Evolutionary conservation across 2,329 filamentous ascomycete genomes (phyloP), one percentile per base, ranked within the genome.

Genomic region (Septoria linicola): DNA sequence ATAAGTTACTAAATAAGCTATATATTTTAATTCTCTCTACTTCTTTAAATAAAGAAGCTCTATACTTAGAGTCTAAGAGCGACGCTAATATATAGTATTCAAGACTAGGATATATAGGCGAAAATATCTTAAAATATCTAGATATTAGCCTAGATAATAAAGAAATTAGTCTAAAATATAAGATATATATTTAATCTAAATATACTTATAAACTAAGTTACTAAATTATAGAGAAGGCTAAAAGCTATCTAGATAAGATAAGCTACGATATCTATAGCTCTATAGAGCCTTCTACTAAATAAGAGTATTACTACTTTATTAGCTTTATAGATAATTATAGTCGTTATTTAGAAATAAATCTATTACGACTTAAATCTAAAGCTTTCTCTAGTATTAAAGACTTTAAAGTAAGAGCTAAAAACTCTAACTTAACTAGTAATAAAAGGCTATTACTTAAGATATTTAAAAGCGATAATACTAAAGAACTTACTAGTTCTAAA

Each of bases 401-500:
- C 40, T 51, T 44, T 51, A 51, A 48, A 30, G 41, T 8, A 17
- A 13, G 35, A 23, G 34, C 23, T n/a, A 11, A 48, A 34, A 48
- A 39, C 34, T 44, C 40, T 16, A 31, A 16, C 27, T 20, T 17
- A 23, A 49, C 41, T 45, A 43, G 16, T 43, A 39, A 31, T 27
- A 51, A 46, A 41, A 14, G 41, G 14, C 49, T 41, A 45, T 21
- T 31, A 41, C 21, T 51, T 37, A 51, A 51, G 30, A 35, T 41
- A 8, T 45, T 51, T 39, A 51, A 51, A 21, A 39, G 32, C 32
- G 41, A 51, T 46, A 51, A 51, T n/a, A 30, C 49, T 23, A 51
- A 41, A 27, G 34, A 51, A 19, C 35, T 51, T 16, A 44, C 21
- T 16, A 44, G 27, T 41, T 40, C 19, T 41, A 48, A 48, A 13